Evolutionary conservation across 2,329 filamentous ascomycete genomes (phyloP).

Genomic region (Arthrobotrys sinensis): DNA sequence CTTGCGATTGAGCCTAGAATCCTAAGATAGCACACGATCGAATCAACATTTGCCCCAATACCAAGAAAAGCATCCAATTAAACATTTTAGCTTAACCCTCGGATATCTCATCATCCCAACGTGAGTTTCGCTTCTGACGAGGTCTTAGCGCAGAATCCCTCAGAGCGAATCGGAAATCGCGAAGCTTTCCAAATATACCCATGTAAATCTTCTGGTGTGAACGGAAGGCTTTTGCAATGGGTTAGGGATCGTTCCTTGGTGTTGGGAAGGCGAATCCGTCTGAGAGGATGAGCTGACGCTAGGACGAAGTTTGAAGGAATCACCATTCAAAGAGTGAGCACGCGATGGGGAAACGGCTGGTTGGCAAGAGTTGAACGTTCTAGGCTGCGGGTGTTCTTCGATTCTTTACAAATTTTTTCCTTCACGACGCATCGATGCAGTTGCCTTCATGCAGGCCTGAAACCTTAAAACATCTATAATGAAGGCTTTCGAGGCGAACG

Average conservation of each 20-base stretch:
- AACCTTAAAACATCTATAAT: slow-evolving; percentile 35
- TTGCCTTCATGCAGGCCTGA: slow-evolving; percentile 50
- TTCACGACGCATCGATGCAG: slow-evolving; percentile 22
- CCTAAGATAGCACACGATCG: slow-evolving; percentile 23
- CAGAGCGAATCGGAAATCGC: slow-evolving; percentile 57
- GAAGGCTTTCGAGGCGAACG: slow-evolving; percentile 35
- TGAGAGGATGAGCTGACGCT: slow-evolving; percentile 39
- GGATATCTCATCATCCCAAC: slow-evolving; percentile 46
- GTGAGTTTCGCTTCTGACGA: slow-evolving; percentile 9
- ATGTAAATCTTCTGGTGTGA: slow-evolving; percentile 27
- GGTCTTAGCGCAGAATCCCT: slow-evolving; percentile 24
- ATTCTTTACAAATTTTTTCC: slow-evolving; percentile 21
- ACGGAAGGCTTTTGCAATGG: slow-evolving; percentile 17
- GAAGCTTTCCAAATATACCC: slow-evolving; percentile 49
- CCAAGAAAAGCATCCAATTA: slow-evolving; percentile 41
- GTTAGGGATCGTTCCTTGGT: slow-evolving; percentile 21
- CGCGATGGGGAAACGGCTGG: slow-evolving; percentile 2
- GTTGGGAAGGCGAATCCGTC: slow-evolving; percentile 27
- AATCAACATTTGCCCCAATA: slow-evolving; percentile 14
- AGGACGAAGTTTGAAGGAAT: slow-evolving; percentile 5
- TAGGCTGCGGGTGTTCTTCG: background rate
- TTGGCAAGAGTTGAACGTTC: background rate
- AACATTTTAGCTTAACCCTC: slow-evolving; percentile 32
- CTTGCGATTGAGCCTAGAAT: slow-evolving; percentile 44
- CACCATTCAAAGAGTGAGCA: slow-evolving; percentile 2